Percentiles rank a stretch among this genome's conserved stretches.
phyloP scores from a whole-genome alignment of 371 early-diverging fungal genomes.

The Rhizopus stolonifer region DNA sequence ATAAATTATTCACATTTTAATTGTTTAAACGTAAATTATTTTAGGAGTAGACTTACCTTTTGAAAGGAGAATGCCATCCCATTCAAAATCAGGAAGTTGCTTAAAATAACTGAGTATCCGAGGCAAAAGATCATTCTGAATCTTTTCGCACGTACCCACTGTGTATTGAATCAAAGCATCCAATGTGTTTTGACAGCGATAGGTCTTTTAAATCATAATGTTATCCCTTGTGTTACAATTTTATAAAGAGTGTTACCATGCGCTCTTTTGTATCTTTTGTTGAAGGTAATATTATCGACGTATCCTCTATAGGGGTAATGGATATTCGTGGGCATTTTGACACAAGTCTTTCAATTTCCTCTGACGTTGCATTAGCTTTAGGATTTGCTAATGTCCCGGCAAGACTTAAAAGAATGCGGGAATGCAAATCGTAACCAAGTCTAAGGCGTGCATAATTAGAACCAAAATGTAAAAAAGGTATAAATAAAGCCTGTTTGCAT shows the following conservation, averaged over 20 bases:
- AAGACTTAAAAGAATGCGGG: slow-evolving; percentile 60
- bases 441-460: slow-evolving; percentile 15
- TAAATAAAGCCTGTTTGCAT: background rate
- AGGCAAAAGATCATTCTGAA: slow-evolving; percentile 33
- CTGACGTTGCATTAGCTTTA: slow-evolving; percentile 32
- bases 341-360: slow-evolving; percentile 36
- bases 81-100: slow-evolving; percentile 28
- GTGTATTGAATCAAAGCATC: slow-evolving; percentile 46
- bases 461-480: background rate
- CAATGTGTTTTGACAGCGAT: slow-evolving; percentile 42
- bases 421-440: slow-evolving; percentile 48
- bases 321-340: slow-evolving; percentile 40
- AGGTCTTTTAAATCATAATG: slow-evolving; percentile 26
- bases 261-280: slow-evolving; percentile 14
- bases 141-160: slow-evolving; percentile 28
- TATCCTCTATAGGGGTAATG: slow-evolving; percentile 18
- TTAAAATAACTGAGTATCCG: slow-evolving; percentile 33
- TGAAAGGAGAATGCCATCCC: slow-evolving; percentile 22
- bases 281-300: slow-evolving; percentile 22
- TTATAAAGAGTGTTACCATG: slow-evolving; percentile 29
- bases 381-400: slow-evolving; percentile 54
- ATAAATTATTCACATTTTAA: background rate
- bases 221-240: background rate
- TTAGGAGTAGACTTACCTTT: slow-evolving; percentile 36
- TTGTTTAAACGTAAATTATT: slow-evolving; percentile 7